These are phyloP conservation scores for Trypanosoma grayi DNA, from an alignment of 208 protist genomes.

Conservation along the genomic window DNA sequence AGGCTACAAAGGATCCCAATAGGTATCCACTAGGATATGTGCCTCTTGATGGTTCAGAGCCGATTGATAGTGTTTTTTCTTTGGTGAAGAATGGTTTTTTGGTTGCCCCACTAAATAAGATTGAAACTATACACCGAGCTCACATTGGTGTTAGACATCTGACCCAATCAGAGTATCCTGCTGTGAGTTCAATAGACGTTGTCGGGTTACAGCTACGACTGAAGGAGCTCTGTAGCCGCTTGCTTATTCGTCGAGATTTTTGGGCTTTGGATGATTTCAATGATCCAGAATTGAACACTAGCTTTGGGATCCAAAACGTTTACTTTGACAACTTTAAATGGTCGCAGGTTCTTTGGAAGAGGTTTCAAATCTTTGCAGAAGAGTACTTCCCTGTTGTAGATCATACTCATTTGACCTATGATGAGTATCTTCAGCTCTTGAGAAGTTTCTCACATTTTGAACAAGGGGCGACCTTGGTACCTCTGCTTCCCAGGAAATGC, in stretches of 20 bases:
- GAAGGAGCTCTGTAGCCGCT: conserved; percentile 56
- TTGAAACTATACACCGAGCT: conserved; percentile 73
- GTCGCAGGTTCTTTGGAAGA: conserved; percentile 85
- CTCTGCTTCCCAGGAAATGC: conserved; percentile 42
- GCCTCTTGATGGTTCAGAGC: conserved; percentile 71
- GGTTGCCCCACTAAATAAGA: conserved; percentile 66
- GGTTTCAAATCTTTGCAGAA: conserved; percentile 83
- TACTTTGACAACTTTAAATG: conserved; percentile 93
- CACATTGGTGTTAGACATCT: conserved; percentile 51
- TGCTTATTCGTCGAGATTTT: conserved; percentile 85
- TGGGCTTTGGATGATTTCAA: conserved; percentile 88
- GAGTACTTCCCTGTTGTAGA: conserved; percentile 80
- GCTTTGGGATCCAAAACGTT: conserved; percentile 84
- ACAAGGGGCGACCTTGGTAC: conserved; percentile 49
- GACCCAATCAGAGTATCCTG: conserved; percentile 62
- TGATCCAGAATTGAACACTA: conserved; percentile 83
- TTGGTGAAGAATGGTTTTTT: conserved; percentile 75
- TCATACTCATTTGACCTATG: conserved; percentile 76
- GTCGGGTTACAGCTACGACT: conserved; percentile 33
- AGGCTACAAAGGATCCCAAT: conserved; percentile 22
- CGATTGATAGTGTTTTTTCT: conserved; percentile 75
- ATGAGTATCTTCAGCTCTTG: conserved; percentile 78
- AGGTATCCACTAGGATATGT: conserved; percentile 79
- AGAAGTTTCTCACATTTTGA: conserved; percentile 79
- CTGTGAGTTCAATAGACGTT: conserved; percentile 51